Evolutionary conservation across 2,329 filamentous ascomycete species (phyloP), one percentile per base, ranked within the genome.

Genomic region (Alternaria sp.): DNA sequence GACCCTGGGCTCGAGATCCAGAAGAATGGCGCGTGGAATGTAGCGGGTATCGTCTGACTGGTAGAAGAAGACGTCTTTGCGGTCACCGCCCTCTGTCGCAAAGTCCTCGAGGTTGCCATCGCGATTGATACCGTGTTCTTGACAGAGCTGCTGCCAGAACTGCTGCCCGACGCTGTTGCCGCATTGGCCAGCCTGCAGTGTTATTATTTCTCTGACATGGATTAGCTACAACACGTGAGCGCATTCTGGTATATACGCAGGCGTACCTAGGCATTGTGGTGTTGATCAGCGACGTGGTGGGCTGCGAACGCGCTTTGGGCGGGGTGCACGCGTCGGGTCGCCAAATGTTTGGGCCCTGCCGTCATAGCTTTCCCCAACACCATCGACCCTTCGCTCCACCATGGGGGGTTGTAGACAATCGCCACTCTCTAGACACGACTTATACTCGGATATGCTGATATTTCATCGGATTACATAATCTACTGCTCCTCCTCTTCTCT

Each of bases 51-150:
- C 95, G 84, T 99, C 95, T 76, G 94, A 98, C 78, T 90, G 94
- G 83, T 98, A 99, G 86, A 97, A 98, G 83, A 98, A 98, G 63
- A 99, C 95, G 81, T 99, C 95, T 80, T 99, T 99, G 71, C 95
- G 90, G 81, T 99, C 95, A 68, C 94, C 94, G 75, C 95, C 95
- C 80, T 98, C 95, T 51, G 93, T 97, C 75, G 95, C 95, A 83
- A 97, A 97, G 79, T 97, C 94, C 78, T 97, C 94, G 59, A 99
- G 87, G 78, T 98, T 98, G 59, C 95, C 95, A 81, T 98, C 93
- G 78, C 95, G 93, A 75, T 91, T 97, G 82, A 99, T 99, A 64
- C 96, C 95, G 78, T 99, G 95, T 81, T 99, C 95, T 78, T 94
- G 91, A 80, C 95, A 99, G 62, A 98, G 88, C 82, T 98, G 95